These are phyloP conservation scores for Colletotrichum sublineola DNA, from an alignment of 2,329 filamentous ascomycete species.

Conservation along the genomic window DNA sequence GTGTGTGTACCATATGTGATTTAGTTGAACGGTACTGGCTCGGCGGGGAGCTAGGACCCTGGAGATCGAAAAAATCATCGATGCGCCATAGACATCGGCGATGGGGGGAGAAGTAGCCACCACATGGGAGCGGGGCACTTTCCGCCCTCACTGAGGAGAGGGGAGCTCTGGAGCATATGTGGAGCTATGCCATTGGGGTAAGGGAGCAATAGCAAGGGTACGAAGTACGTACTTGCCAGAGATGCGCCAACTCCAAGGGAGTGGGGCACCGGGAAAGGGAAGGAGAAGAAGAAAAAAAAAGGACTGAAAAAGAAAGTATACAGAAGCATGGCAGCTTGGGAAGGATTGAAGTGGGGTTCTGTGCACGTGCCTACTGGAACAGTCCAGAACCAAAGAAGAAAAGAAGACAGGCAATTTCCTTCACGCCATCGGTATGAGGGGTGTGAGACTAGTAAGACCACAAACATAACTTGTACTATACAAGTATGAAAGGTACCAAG, in stretches of 20 bases:
- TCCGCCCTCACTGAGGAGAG: slow-evolving; percentile 4
- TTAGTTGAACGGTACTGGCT: slow-evolving; percentile 24
- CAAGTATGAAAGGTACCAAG: not conserved
- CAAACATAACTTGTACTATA: not conserved
- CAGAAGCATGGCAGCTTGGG: not conserved
- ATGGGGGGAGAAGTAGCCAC: slow-evolving; percentile 30
- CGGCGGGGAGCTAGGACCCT: slow-evolving; percentile 33
- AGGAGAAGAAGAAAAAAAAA: not conserved
- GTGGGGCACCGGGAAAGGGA: not conserved
- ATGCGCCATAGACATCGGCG: slow-evolving; percentile 39
- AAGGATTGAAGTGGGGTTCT: not conserved
- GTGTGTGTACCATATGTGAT: slow-evolving; percentile 31
- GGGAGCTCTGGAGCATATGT: slow-evolving; percentile 1
- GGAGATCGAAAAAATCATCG: slow-evolving; percentile 35
- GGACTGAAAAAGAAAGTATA: not conserved
- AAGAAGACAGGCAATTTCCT: not conserved
- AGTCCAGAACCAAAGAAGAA: not conserved
- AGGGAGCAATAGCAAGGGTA: not conserved
- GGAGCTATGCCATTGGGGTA: not conserved
- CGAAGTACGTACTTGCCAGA: not conserved
- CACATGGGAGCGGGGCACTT: slow-evolving; percentile 28
- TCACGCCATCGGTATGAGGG: not conserved
- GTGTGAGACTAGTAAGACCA: not conserved
- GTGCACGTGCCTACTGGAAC: not conserved
- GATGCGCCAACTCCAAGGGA: not conserved